Percentiles rank a stretch among this genome's conserved stretches.
Conservation (phyloP, 2,329 filamentous ascomycete genomes). For the Fusarium fujikuroi region DNA sequence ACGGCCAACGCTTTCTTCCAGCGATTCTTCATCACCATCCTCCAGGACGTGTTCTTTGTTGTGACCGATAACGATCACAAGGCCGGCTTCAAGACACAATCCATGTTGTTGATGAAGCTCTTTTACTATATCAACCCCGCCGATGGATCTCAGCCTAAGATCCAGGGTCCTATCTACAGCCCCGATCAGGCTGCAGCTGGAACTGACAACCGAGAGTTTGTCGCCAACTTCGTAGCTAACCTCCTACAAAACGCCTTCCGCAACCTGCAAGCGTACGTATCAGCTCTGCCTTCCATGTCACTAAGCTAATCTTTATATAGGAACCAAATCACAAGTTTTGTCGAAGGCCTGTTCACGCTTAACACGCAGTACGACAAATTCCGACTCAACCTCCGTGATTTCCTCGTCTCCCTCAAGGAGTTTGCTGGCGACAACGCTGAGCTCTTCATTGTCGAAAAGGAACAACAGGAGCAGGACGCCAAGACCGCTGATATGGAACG, state of each 20-base stretch:
- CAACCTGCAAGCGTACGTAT: slow-evolving; percentile 85
- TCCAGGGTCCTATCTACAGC: slow-evolving; percentile 90
- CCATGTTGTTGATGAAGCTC: slow-evolving; percentile 91
- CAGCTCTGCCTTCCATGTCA: not conserved
- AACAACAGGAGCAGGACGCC: slow-evolving; percentile 86
- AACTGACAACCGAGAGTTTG: slow-evolving; percentile 90
- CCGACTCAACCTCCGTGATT: slow-evolving; percentile 95
- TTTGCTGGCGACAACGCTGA: slow-evolving; percentile 96
- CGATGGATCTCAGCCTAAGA: slow-evolving; percentile 78
- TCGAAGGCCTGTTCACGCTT: slow-evolving; percentile 86
- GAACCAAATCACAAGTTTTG: slow-evolving; percentile 88
- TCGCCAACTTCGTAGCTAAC: slow-evolving; percentile 86
- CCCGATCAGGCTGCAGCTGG: slow-evolving; percentile 83
- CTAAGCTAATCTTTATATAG: slow-evolving; percentile 60
- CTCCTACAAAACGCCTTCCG: slow-evolving; percentile 91
- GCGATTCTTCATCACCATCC: slow-evolving; percentile 93
- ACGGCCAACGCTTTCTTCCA: slow-evolving; percentile 98
- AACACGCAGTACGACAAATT: slow-evolving; percentile 94
- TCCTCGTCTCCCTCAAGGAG: slow-evolving; percentile 96
- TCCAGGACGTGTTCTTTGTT: slow-evolving; percentile 98
- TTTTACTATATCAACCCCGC: slow-evolving; percentile 91
- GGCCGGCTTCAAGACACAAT: slow-evolving; percentile 98
- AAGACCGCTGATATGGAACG: slow-evolving; percentile 91
- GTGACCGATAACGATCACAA: slow-evolving; percentile 98
- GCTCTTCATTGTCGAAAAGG: slow-evolving; percentile 92